Base-by-base conservation (phyloP, 495 filamentous ascomycete species). In the Xylaria cubensis region DNA sequence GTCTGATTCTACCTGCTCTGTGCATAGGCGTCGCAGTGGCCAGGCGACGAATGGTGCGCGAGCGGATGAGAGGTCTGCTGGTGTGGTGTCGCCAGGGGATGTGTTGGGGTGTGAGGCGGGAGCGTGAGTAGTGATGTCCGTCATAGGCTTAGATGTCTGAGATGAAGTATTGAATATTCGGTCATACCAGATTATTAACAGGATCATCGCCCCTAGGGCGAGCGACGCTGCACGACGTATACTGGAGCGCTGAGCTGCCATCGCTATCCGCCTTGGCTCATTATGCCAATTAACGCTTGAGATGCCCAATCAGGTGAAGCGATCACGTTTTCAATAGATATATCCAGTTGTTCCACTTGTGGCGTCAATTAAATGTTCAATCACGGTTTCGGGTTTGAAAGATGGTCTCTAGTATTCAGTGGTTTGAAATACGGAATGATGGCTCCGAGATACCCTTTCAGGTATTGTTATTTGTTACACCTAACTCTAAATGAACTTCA, bases 1-100 rank as follows among this genome's bases (percentile, higher is more conserved):
- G 0, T 29, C 17, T 1, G 68, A 51, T 4, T 70, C 55, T 24
- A 51, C 67, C 0, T 78, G 75, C 64, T 86, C 85, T 1, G 77
- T 76, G 78, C 85, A 86, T 9, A 83, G 79, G n/a, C 84, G 72
- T 13, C 68, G 72, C 26, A 87, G 80, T 0, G 85, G 84, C 84
- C 84, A 86, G 70, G 78, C 59, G 59, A 86, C 74, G 73, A 85
- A 85, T 0, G 82, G 82, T 10, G 83, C 74, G 59, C 80, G 79
- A 0, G 81, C 44, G 61, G 61, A 72, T 15, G 82, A 84, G 26
- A 84, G 80, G 67, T 84, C 77, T 17, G 15, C 8, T n/a, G 5
- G 4, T 19, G 53, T 13, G 21, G 51, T 46, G 51, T 17, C 12
- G 24, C 56, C 21, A 0, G 50, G 50, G 19, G 32, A 24, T 21